A percentile compares a stretch with the other conserved stretches of the same genome.
phyloP scores from a whole-genome alignment of 1,284 basidiomycete species.

The Volvariella volvacea region DNA sequence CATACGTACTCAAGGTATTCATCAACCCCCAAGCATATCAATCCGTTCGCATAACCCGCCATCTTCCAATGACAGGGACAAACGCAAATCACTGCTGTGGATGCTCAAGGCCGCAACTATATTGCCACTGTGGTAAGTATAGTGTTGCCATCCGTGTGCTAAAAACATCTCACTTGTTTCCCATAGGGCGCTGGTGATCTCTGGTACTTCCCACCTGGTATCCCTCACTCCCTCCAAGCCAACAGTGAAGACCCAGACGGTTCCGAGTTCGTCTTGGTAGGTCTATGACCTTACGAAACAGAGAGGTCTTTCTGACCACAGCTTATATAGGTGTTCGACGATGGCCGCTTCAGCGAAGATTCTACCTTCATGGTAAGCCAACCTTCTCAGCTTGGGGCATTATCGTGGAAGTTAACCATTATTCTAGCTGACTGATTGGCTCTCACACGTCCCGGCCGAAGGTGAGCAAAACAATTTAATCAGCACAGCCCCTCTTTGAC shows the following conservation, averaged over 20 bases:
- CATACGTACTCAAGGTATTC: conserved; percentile 52
- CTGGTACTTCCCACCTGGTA: conserved; percentile 67
- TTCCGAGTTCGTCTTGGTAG: conserved; percentile 63
- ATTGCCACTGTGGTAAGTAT: conserved; percentile 47
- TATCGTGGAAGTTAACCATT: conserved; percentile 9
- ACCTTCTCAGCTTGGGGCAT: not conserved
- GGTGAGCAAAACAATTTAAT: conserved; percentile 15
- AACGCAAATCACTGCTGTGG: conserved; percentile 57
- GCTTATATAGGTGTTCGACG: conserved; percentile 48
- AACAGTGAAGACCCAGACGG: conserved; percentile 49
- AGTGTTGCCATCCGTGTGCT: conserved; percentile 1
- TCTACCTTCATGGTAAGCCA: conserved; percentile 52
- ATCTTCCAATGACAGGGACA: conserved; percentile 36
- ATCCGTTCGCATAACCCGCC: not conserved
- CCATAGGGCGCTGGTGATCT: conserved; percentile 29
- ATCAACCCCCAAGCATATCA: not conserved
- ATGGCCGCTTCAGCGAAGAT: conserved; percentile 62
- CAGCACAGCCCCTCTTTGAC: conserved; percentile 2
- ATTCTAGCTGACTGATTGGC: conserved; percentile 54
- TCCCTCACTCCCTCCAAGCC: conserved; percentile 64
- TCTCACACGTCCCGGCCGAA: conserved; percentile 50
- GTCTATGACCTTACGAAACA: conserved; percentile 14
- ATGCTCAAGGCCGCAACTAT: conserved; percentile 54
- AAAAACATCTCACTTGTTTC: not conserved
- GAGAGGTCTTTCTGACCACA: not conserved